Conservation (phyloP, 768 basidiomycete genomes). For the Hirschioporus abietinus region DNA sequence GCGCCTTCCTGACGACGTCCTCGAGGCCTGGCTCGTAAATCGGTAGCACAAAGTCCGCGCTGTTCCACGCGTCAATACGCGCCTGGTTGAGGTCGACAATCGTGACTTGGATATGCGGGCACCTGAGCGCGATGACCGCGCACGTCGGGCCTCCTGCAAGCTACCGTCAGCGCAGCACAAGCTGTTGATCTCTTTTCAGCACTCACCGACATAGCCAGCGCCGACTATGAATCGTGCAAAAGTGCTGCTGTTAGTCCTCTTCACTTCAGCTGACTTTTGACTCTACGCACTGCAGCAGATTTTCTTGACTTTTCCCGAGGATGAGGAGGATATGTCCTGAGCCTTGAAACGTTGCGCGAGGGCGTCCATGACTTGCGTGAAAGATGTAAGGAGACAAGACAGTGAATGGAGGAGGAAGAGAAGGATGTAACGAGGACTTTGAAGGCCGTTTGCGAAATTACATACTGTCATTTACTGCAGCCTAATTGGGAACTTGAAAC, state of each 20-base stretch:
- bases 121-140: conserved; percentile 90
- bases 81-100: conserved; percentile 97
- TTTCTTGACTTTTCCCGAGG: conserved; percentile 61
- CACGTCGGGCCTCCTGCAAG: conserved; percentile 85
- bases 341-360: not conserved
- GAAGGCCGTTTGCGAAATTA: not conserved
- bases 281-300: conserved; percentile 78
- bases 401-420: not conserved
- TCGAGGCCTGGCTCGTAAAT: conserved; percentile 98
- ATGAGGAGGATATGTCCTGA: not conserved
- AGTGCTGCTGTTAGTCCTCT: not conserved
- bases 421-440: not conserved
- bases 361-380: not conserved
- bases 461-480: not conserved
- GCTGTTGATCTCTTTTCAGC: conserved; percentile 5
- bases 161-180: conserved; percentile 15
- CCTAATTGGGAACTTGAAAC: not conserved
- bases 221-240: conserved; percentile 46
- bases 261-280: conserved; percentile 13
- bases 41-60: conserved; percentile 73
- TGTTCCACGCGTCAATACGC: conserved; percentile 97
- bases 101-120: conserved; percentile 89
- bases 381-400: too few relatives aligned
- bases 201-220: conserved; percentile 89
- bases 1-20: conserved; percentile 80